Percentiles rank a stretch among this genome's conserved stretches.
Conservation (phyloP, 2,329 filamentous ascomycete species). For the Sclerotinia subarctica region DNA sequence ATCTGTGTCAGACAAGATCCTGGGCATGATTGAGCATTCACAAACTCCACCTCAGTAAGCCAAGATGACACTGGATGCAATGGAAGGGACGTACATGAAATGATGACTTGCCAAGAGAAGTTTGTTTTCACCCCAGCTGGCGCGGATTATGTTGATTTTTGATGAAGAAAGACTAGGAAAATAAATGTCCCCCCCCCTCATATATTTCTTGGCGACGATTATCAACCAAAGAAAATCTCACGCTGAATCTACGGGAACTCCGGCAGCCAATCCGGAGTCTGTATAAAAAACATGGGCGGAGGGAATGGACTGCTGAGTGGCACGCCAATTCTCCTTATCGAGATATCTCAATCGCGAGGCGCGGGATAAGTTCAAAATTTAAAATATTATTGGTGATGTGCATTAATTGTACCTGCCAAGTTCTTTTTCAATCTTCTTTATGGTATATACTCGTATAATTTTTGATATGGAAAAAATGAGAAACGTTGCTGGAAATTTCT, state of each 20-base stretch:
- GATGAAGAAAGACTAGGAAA: background rate
- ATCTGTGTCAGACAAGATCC: constrained; percentile 15
- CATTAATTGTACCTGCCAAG: background rate
- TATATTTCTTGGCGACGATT: constrained; percentile 1
- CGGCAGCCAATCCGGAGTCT: constrained; percentile 13
- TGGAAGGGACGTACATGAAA: constrained; percentile 8
- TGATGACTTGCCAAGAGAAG: constrained; percentile 9
- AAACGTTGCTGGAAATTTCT: background rate
- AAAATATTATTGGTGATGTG: background rate
- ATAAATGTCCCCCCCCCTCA: background rate
- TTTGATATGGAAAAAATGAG: background rate
- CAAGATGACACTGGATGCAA: constrained; percentile 14
- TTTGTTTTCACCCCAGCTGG: constrained; percentile 1
- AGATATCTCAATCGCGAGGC: background rate
- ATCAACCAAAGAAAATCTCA: constrained; percentile 11
- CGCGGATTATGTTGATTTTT: background rate
- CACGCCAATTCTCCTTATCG: constrained; percentile 1
- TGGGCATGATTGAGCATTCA: constrained; percentile 15
- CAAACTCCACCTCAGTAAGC: constrained; percentile 14
- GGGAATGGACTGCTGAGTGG: background rate
- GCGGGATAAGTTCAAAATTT: background rate
- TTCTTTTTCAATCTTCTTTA: background rate
- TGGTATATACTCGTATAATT: background rate
- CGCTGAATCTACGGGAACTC: constrained; percentile 4
- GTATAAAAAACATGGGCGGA: constrained; percentile 4